A percentile compares a stretch with the other conserved stretches of the same genome.
phyloP scores from a whole-genome alignment of 2,329 filamentous ascomycete genomes.

The Tricladium varicosporioides region DNA sequence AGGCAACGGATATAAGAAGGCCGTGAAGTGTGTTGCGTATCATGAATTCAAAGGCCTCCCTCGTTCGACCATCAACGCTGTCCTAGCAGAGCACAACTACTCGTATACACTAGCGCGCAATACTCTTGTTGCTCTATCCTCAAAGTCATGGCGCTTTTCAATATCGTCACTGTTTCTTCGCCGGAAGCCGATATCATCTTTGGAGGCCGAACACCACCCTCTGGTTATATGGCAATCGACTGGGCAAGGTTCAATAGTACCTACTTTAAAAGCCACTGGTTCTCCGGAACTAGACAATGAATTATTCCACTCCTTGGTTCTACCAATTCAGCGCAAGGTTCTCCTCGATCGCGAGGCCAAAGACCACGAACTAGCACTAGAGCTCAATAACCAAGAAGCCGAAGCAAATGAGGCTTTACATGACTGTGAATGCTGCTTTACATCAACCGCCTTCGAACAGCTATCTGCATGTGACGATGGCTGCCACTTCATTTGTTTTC shows the following conservation, averaged over 20 bases:
- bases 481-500: conserved; percentile 75
- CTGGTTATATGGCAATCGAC: conserved; percentile 60
- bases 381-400: conserved; percentile 57
- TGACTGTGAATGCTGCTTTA: conserved; percentile 80
- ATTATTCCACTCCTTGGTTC: conserved; percentile 55
- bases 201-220: conserved; percentile 58
- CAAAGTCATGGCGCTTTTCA: conserved; percentile 75
- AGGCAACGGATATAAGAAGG: conserved; percentile 63
- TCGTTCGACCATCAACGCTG: conserved; percentile 71
- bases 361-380: conserved; percentile 52
- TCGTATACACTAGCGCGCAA: conserved; percentile 71
- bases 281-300: conserved; percentile 63
- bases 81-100: conserved; percentile 78
- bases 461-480: conserved; percentile 67
- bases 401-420: conserved; percentile 54
- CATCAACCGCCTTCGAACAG: conserved; percentile 68
- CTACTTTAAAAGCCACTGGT: conserved; percentile 64
- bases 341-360: conserved; percentile 45
- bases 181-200: conserved; percentile 53
- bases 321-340: conserved; percentile 48
- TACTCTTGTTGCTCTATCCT: conserved; percentile 65
- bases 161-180: conserved; percentile 69
- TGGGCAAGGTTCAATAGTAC: conserved; percentile 54
- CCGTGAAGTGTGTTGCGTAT: conserved; percentile 65
- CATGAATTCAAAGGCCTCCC: conserved; percentile 75